A percentile compares a stretch with the other conserved stretches of the same genome.
These are phyloP conservation scores for Penicillium goetzii DNA, from an alignment of 495 filamentous ascomycete species.

Conservation along the genomic window DNA sequence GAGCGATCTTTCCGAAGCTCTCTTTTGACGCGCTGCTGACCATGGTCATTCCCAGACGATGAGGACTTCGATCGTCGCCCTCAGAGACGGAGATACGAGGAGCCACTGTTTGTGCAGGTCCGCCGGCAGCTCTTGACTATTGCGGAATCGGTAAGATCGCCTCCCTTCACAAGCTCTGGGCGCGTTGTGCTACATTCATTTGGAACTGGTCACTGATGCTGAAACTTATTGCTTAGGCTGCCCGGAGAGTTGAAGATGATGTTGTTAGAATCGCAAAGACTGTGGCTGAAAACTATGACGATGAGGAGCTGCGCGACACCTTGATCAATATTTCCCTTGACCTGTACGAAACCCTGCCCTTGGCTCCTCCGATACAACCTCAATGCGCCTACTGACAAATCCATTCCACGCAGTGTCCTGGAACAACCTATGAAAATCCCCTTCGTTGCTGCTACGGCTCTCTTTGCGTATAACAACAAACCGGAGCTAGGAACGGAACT, in stretches of 20 bases:
- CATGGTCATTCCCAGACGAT: slow-evolving; percentile 59
- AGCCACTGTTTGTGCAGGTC: slow-evolving; percentile 73
- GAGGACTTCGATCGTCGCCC: slow-evolving; percentile 73
- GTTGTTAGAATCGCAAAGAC: slow-evolving; percentile 72
- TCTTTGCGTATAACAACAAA: slow-evolving; percentile 74
- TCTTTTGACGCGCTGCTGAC: slow-evolving; percentile 20
- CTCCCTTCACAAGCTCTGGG: slow-evolving; percentile 13
- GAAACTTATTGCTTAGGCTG: slow-evolving; percentile 50
- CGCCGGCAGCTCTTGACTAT: slow-evolving; percentile 80
- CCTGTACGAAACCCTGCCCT: slow-evolving; percentile 56
- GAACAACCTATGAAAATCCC: slow-evolving; percentile 98
- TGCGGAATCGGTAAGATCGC: slow-evolving; percentile 71
- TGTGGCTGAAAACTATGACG: slow-evolving; percentile 78
- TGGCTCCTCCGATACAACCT: not conserved
- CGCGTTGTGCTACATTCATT: slow-evolving; percentile 7
- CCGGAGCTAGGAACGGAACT: slow-evolving; percentile 71
- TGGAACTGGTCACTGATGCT: slow-evolving; percentile 18
- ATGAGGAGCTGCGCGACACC: slow-evolving; percentile 68
- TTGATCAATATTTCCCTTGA: slow-evolving; percentile 75
- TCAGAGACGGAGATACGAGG: slow-evolving; percentile 78
- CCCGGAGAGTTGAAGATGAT: slow-evolving; percentile 81
- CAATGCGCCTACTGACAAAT: slow-evolving; percentile 19
- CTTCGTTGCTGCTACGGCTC: slow-evolving; percentile 79
- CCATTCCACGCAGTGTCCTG: slow-evolving; percentile 48
- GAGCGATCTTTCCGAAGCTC: slow-evolving; percentile 19